phyloP scores from a whole-genome alignment of 176 grass and related monocot species.

The Panicum miliaceum region DNA sequence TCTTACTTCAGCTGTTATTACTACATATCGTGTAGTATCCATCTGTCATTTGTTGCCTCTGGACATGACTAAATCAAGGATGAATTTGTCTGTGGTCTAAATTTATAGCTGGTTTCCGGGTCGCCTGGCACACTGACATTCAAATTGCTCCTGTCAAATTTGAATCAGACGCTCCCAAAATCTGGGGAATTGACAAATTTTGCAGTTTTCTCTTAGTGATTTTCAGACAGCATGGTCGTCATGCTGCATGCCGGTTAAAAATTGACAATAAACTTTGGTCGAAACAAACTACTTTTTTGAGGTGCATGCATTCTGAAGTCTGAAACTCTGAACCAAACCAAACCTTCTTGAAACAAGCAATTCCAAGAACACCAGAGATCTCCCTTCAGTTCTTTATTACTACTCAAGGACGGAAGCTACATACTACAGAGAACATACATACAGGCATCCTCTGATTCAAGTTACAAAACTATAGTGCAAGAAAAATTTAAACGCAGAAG shows the following conservation, averaged over 20 bases:
- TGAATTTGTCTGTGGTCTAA: not conserved
- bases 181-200: not conserved
- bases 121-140: not conserved
- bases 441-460: not conserved
- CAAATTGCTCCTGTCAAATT: not conserved
- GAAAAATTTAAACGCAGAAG: not conserved
- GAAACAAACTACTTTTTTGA: not conserved
- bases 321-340: not conserved
- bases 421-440: not conserved
- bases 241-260: not conserved
- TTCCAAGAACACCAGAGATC: not conserved
- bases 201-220: not conserved
- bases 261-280: not conserved
- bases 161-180: not conserved
- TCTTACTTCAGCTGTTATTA: not conserved
- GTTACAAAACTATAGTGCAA: not conserved
- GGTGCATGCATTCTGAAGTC: not conserved
- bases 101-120: not conserved
- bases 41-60: not conserved
- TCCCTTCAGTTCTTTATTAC: slow-evolving; percentile 7
- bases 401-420: not conserved
- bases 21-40: not conserved
- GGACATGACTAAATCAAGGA: slow-evolving; percentile 2
- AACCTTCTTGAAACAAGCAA: not conserved
- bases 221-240: not conserved